Base-by-base conservation (phyloP, 768 basidiomycete species). In the Trametes cubensis region DNA sequence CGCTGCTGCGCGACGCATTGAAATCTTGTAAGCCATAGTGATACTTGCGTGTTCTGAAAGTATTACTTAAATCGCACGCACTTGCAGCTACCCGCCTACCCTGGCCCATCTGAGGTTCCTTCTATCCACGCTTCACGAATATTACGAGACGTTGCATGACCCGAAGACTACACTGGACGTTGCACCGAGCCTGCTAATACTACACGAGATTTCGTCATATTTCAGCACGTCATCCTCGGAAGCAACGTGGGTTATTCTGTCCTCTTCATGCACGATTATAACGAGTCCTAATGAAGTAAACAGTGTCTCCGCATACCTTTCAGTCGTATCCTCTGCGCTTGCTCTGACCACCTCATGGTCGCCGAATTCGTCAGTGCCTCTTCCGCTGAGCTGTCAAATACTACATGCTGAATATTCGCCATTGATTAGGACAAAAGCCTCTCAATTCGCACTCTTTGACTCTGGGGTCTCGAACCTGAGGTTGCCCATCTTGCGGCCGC, bases 141-240 rank as follows among this genome's bases (percentile, higher is more conserved):
- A 78, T 10, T 45, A 66, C 20, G 59, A 65, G 14, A 56, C 66
- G 34, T 63, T 70, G 15, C 58, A 75, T 41, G 67, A 72, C 20
- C 59, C 69, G 2, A 75, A 76, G 56, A 73, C 75, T 26, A 76
- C 75, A 2, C 70, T 81, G 17, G 73, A 75, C 13, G 66, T 68
- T 39, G 65, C 77, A 0, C 85, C 87, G 4, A 75, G 77, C 34
- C 71, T 88, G n/a, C 64, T 90, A 21, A 77, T 91, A 34, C 69
- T 91, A 18, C 79, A 82, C 51, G 88, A 89, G 62, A 78, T 80
- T 0, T 89, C 88, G 3, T 68, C 75, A 7, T 89, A 86, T 71
- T 85, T 88, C 51, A 45, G n/a, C 13, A 6, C 56, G 0, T 48
- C 55, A 21, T 44, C 54, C 2, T 42, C 54, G 0, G 69, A 69